Conservation (phyloP, 2,329 filamentous ascomycete genomes). For the Ascochyta lentis region DNA sequence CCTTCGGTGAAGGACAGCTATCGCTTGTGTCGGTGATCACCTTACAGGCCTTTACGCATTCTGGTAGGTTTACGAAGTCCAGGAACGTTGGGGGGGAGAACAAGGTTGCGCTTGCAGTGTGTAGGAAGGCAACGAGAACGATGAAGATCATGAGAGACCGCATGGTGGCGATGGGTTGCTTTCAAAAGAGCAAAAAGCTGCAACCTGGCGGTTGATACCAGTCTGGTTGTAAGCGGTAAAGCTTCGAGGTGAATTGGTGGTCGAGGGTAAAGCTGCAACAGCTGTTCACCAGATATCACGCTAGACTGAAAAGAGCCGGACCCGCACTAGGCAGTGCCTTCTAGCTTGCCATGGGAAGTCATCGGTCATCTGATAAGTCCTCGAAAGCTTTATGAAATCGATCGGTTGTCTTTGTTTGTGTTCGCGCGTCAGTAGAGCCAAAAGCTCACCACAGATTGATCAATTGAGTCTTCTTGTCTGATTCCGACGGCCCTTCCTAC, state of each 20-base stretch:
- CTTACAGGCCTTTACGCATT: slow-evolving; percentile 9
- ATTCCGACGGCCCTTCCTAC: no score
- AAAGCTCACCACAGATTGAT: no score
- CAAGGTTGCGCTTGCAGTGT: background rate
- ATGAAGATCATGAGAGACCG: background rate
- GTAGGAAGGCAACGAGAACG: background rate
- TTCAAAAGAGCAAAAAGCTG: no score
- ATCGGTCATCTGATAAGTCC: no score
- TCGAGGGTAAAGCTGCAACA: background rate
- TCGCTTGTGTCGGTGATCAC: slow-evolving; percentile 51
- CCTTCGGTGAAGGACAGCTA: slow-evolving; percentile 69
- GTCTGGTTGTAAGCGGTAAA: background rate
- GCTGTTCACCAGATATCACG: background rate
- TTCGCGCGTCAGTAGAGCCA: no score
- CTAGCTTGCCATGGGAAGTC: background rate
- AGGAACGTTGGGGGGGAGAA: background rate
- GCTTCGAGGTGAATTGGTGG: background rate
- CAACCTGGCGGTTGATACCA: no score
- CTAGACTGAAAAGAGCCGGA: background rate
- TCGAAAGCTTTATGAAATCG: no score
- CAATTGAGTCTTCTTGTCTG: no score
- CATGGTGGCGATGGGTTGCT: background rate
- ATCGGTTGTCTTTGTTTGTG: no score
- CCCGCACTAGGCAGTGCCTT: background rate
- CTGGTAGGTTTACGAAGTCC: slow-evolving; percentile 1